Evolutionary conservation across 495 filamentous ascomycete species (phyloP), one percentile per base, ranked within the genome.

Genomic region (Aspergillus saccharolyticus): DNA sequence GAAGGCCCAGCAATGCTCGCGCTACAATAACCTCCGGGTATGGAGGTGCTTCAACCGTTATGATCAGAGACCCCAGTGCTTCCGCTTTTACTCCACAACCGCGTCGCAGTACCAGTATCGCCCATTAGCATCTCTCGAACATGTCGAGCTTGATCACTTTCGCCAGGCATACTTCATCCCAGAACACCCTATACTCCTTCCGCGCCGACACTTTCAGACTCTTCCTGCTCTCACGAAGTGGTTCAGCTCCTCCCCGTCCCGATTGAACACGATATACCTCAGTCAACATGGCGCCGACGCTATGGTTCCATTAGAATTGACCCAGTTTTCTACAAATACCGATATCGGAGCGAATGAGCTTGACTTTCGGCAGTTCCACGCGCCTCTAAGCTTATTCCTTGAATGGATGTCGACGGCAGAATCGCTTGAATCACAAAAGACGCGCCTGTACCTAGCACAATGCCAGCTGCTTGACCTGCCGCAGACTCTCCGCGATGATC

Each of bases 391-490:
- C 12, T 65, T 85, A 19, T 85, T 88, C 63, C 74, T 88, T 18
- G 67, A 78, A 48, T 85, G 80, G 79, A 73, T 76, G 33, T 63
- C 63, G 51, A 53, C 63, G n/a, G 70, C 66, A 14, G 61, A 74
- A 42, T 64, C 60, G 2, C 58, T 50, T 24, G 47, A 66, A 18
- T 63, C 75, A 8, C 69, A 71, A 28, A 49, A 70, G 1, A 64
- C 60, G 2, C 68, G 72, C 1, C 75, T 96, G 6, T 97, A 97
- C 67, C 84, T 98, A 20, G 92, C 94, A 0, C 94, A 98, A 75
- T 85, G 84, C 14, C 74, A 87, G 12, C 75, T 97, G 10, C 62
- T 76, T 8, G 76, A 83, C 46, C 78, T 96, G 0, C 90, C 94
- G 1, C 51, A 65, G 1, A 49, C 65, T 1, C 66, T 96, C 5